Conservation (phyloP, 2,329 filamentous ascomycete genomes). For the Fusarium mundagurra region DNA sequence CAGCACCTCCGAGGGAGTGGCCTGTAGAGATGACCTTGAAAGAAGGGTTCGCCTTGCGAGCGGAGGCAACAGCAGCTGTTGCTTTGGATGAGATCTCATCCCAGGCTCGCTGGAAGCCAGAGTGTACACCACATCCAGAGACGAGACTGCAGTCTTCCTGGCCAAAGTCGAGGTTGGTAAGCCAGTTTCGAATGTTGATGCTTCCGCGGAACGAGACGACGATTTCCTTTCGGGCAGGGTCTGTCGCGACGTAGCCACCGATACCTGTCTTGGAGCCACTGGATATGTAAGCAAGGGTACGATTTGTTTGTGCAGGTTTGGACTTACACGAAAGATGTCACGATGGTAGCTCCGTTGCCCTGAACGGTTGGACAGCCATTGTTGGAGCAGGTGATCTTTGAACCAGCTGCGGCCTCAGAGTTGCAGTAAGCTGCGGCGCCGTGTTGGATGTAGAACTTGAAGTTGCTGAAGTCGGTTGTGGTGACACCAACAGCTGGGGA, state of each 20-base stretch:
- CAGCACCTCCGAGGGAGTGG: slow-evolving; percentile 74
- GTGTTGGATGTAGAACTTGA: slow-evolving; percentile 63
- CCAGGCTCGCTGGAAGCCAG: slow-evolving; percentile 70
- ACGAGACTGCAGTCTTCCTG: slow-evolving; percentile 45
- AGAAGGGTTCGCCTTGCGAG: slow-evolving; percentile 56
- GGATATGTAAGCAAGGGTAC: slow-evolving; percentile 26
- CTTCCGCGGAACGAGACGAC: slow-evolving; percentile 70
- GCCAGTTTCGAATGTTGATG: slow-evolving; percentile 67
- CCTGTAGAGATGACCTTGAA: slow-evolving; percentile 69
- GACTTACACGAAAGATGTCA: slow-evolving; percentile 54
- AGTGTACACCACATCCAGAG: slow-evolving; percentile 61
- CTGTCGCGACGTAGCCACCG: slow-evolving; percentile 62
- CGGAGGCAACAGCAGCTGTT: slow-evolving; percentile 55
- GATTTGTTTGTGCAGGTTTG: background rate
- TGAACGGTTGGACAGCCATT: slow-evolving; percentile 56
- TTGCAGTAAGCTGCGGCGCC: slow-evolving; percentile 66
- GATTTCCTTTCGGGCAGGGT: slow-evolving; percentile 61
- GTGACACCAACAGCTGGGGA: slow-evolving; percentile 7
- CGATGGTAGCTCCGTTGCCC: slow-evolving; percentile 54
- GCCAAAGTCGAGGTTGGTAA: slow-evolving; percentile 60
- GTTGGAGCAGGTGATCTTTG: slow-evolving; percentile 54
- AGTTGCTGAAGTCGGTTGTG: slow-evolving; percentile 47
- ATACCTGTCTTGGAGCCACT: slow-evolving; percentile 57
- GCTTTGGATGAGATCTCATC: slow-evolving; percentile 58
- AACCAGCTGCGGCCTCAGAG: slow-evolving; percentile 50